These are phyloP conservation scores for Solidago caesia DNA, from an alignment of 129 eudicot species.

Conservation along the genomic window DNA sequence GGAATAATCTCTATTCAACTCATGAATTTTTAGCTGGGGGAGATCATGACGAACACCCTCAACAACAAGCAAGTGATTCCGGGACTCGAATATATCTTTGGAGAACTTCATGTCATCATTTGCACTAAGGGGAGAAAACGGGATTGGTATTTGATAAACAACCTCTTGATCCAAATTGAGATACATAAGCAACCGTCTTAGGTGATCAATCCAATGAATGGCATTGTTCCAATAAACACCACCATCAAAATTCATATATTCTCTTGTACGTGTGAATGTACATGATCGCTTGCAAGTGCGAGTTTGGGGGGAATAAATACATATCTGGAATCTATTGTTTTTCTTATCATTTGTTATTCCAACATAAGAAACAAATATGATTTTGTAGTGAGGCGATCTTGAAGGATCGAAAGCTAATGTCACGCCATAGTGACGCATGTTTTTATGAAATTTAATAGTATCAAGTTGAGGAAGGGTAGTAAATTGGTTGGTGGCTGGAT, in stretches of 20 bases:
- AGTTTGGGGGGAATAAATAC: slow-evolving; percentile 27
- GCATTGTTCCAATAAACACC: slow-evolving; percentile 31
- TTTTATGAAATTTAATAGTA: not conserved
- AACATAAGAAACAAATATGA: slow-evolving; percentile 3
- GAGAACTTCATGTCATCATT: no score
- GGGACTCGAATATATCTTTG: not conserved
- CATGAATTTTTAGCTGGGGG: slow-evolving; percentile 36
- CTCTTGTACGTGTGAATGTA: not conserved
- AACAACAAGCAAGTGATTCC: slow-evolving; percentile 34
- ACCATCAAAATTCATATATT: not conserved
- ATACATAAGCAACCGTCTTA: not conserved
- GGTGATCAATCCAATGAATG: slow-evolving; percentile 22
- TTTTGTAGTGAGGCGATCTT: not conserved
- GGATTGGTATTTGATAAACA: slow-evolving; percentile 7
- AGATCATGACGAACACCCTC: not conserved
- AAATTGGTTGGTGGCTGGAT: not conserved
- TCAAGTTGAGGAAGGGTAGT: not conserved
- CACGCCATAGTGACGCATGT: not conserved
- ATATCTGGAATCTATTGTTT: not conserved
- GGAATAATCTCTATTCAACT: slow-evolving; percentile 32
- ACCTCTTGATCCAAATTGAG: slow-evolving; percentile 21
- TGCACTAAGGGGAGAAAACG: not conserved
- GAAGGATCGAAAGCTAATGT: slow-evolving; percentile 11
- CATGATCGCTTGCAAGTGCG: slow-evolving; percentile 20
- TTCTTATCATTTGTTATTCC: no score